Conservation (phyloP, 2,329 filamentous ascomycete species). For the Trichoderma koningiopsis region DNA sequence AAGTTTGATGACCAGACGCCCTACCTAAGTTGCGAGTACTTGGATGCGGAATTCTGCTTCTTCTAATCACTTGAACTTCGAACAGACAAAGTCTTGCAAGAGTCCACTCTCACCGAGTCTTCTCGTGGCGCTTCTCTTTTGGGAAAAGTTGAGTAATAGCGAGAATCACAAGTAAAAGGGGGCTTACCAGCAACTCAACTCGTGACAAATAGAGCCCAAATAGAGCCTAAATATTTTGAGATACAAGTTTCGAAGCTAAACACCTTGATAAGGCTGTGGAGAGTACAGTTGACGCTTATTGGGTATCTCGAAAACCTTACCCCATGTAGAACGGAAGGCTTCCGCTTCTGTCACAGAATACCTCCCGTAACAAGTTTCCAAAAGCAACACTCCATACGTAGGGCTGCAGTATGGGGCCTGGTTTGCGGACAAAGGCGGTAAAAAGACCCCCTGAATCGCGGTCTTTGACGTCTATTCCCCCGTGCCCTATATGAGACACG, state of each 20-base stretch:
- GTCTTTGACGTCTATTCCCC: not conserved
- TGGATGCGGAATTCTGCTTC: not conserved
- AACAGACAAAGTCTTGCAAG: not conserved
- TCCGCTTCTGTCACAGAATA: not conserved
- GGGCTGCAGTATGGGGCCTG: not conserved
- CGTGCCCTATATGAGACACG: not conserved
- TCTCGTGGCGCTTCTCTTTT: not conserved
- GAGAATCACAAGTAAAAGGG: not conserved
- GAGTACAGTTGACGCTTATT: not conserved
- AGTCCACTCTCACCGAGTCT: not conserved
- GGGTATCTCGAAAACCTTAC: not conserved
- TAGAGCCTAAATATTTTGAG: not conserved
- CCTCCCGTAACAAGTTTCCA: not conserved
- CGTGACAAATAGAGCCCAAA: not conserved
- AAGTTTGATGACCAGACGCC: not conserved
- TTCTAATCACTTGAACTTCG: not conserved
- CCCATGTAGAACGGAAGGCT: not conserved
- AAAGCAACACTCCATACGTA: not conserved
- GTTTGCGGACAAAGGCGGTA: not conserved
- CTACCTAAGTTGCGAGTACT: not conserved
- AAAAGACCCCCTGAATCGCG: not conserved
- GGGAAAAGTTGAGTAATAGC: not conserved
- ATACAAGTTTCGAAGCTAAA: conserved; percentile 12
- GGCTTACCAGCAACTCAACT: not conserved
- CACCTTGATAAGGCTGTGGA: not conserved